Conservation (phyloP, 2,329 filamentous ascomycete species). For the Xylaria sp. region DNA sequence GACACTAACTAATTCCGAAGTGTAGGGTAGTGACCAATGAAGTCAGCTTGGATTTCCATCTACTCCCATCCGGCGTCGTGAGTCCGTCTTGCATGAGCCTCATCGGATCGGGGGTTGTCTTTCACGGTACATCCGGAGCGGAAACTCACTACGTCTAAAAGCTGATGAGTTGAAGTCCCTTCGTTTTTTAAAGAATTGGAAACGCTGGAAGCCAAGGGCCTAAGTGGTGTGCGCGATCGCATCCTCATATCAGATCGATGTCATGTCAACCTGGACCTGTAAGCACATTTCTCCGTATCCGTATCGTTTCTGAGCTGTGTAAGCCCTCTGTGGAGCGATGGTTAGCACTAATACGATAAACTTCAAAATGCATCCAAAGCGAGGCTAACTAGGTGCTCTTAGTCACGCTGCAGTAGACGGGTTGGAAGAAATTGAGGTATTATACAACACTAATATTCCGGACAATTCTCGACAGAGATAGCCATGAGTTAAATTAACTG, state of each 20-base stretch:
- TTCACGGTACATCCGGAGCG: neutral
- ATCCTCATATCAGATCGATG: conserved; percentile 19
- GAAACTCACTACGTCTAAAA: neutral
- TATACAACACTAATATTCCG: neutral
- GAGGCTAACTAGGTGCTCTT: neutral
- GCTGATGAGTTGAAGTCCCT: neutral
- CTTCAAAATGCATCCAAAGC: neutral
- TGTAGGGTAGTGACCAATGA: conserved; percentile 9
- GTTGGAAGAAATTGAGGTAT: conserved; percentile 11
- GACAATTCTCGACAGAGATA: neutral
- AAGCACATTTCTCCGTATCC: neutral
- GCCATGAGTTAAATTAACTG: neutral
- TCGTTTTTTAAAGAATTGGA: conserved; percentile 18
- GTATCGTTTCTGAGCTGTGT: too few relatives aligned
- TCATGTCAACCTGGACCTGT: conserved; percentile 22
- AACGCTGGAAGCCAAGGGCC: conserved; percentile 11
- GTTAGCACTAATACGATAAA: too few relatives aligned
- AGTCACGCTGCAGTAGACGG: conserved; percentile 10
- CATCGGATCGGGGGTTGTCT: conserved; percentile 15
- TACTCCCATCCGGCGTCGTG: conserved; percentile 10
- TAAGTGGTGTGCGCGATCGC: conserved; percentile 4
- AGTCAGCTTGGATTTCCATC: conserved; percentile 8
- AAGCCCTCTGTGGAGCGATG: too few relatives aligned
- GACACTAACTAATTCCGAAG: neutral
- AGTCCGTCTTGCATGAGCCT: conserved; percentile 15